Base-by-base conservation (phyloP, 2,329 filamentous ascomycete genomes). In the Monilinia laxa region DNA sequence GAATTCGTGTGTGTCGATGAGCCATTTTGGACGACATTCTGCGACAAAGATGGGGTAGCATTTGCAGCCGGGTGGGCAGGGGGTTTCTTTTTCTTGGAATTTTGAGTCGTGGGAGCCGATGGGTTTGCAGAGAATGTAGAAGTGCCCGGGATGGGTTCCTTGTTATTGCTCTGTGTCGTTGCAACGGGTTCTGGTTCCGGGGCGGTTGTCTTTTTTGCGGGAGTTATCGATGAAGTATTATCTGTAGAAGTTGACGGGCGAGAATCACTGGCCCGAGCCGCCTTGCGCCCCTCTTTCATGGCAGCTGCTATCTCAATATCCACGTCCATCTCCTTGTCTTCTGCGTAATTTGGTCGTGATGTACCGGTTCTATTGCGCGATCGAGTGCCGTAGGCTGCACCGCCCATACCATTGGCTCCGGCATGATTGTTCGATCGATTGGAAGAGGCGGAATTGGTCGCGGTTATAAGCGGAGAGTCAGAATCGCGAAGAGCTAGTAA, bases 281-380 rank as follows among this genome's bases (percentile, higher is more conserved):
- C 81, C 76, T 89, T 90, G 76, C 87, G 87, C 64, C 80, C 73
- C 20, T 86, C 83, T 72, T 85, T 83, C 75, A 83, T 82, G 72
- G 84, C 79, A 64, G 81, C 77, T 75, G 83, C 80, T 77, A 84
- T 85, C 75, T 97, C 94, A 77, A 93, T 92, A 77, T 98, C 95
- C 79, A 91, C 87, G 75, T 98, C 94, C 72, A 93, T 83, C 78
- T 97, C 94, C 79, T 86, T 91, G 79, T 94, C 91, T 80, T 99
- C 95, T 62, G 95, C 94, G 79, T 99, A 99, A 79, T 99, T 99
- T 71, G 90, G 88, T 72, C 95, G 90, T 73, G 90, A 85, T 72
- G 85, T 87, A 74, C 90, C 90, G 67, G 86, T 89, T 75, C 93
- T 90, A 79, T 96, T 96, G 77, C 95, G 90, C 73, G 93, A 97